Evolutionary conservation across 257 asterid genomes (phyloP), one percentile per base, ranked within the genome.

Genomic region (Avicennia marina): DNA sequence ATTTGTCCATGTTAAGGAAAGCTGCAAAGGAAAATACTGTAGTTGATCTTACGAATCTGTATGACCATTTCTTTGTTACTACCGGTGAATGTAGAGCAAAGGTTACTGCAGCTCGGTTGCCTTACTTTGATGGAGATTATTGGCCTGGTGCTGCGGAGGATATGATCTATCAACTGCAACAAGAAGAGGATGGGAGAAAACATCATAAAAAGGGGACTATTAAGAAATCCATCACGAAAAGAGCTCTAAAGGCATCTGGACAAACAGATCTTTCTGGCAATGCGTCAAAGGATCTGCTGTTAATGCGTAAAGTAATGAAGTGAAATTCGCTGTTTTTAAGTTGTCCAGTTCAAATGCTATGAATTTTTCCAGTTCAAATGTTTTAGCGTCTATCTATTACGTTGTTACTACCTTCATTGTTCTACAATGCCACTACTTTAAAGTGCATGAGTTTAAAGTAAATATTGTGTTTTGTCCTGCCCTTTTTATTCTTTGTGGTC

Each of bases 91-190:
- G 94, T 68, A 91, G 69, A 82, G 87, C 98, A 69, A 88, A 83
- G 77, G 81, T 88, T 55, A 88, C 98, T 72, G 98, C 97, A 51
- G 66, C 97, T 58, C 86, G 98, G 50, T 73, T 91, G 70, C 98
- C 98, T 27, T 91, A 91, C 72, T 91, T 91, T 49, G 98, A 91
- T 72, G 98, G 98, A 56, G 98, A 91, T 69, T 88, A 91, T 69
- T 91, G 98, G 98, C 98, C 98, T 68, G 98, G 98, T 64, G 97
- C 98, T 66, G 98, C 98, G 2, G 98, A 91, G 78, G 98, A 91
- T 73, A 88, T 86, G 81, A 86, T 91, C 63, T 64, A 58, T 72
- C 94, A 83, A 69, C 79, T 91, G 54, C 97, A 88, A 73, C 95
- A 88, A 74, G 97, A 88, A 63, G 98, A 88, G 71, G 98, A 88